Conservation (phyloP, 225 moss, liverwort and hornwort genomes). For the Pseudoscleropodium purum region DNA sequence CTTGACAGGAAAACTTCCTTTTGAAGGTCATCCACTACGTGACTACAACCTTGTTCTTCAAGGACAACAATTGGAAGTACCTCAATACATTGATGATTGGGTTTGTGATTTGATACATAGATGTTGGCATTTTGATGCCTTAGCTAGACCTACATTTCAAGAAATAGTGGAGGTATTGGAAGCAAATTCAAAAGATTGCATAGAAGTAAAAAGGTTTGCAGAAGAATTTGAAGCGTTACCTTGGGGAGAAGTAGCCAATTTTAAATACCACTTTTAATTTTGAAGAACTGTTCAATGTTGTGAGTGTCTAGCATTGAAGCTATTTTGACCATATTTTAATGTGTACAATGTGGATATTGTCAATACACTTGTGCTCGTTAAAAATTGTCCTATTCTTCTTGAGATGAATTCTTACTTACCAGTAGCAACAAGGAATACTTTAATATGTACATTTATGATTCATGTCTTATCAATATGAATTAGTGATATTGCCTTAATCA, state of each 20-base stretch:
- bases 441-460: background rate
- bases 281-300: rapidly evolving
- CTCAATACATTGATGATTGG: background rate
- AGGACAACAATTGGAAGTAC: background rate
- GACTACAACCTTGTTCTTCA: background rate
- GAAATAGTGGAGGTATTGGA: background rate
- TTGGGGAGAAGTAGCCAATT: rapidly evolving
- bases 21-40: background rate
- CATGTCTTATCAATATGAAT: background rate
- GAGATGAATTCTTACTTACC: background rate
- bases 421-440: rapidly evolving
- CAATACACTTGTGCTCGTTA: background rate
- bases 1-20: background rate
- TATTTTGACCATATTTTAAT: background rate
- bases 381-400: background rate
- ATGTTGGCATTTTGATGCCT: background rate
- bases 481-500: background rate
- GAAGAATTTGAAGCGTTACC: background rate
- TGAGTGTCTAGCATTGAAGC: background rate
- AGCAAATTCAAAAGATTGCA: background rate
- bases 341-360: background rate
- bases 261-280: background rate
- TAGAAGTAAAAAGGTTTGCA: background rate
- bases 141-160: background rate
- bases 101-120: background rate